Percentiles rank a stretch among this genome's conserved stretches.
Conservation (phyloP, 768 basidiomycete species). For the Tylopilus sp. region DNA sequence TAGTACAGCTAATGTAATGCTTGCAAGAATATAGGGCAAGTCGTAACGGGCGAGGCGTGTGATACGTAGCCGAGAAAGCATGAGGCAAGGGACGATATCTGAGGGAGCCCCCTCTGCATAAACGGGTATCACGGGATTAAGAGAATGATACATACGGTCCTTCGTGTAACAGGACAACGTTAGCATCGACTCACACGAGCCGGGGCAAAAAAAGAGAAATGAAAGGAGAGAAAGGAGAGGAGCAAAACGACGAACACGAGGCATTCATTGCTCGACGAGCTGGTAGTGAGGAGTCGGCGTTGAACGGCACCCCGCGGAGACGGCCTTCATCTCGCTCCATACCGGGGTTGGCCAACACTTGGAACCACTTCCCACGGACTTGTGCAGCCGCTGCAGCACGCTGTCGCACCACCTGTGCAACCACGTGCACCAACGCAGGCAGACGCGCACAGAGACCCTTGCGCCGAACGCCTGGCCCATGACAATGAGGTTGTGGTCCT, state of each 20-base stretch:
- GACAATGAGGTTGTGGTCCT: slow-evolving; percentile 22
- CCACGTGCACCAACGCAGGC: slow-evolving; percentile 25
- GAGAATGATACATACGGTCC: slow-evolving; percentile 2
- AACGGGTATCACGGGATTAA: slow-evolving; percentile 4
- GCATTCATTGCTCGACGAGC: not conserved
- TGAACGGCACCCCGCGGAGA: slow-evolving; percentile 1
- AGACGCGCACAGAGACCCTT: slow-evolving; percentile 18
- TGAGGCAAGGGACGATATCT: not conserved
- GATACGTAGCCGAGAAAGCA: slow-evolving; percentile 8
- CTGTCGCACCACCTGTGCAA: slow-evolving; percentile 11
- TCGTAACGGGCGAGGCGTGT: not conserved
- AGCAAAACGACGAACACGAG: not conserved
- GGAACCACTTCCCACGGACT: not conserved
- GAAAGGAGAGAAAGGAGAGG: not conserved
- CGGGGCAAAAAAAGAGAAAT: not conserved
- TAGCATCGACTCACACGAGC: not conserved
- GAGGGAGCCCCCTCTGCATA: slow-evolving; percentile 1
- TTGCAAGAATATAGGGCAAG: not conserved
- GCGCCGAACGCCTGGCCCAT: slow-evolving; percentile 26
- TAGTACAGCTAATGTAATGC: slow-evolving; percentile 18
- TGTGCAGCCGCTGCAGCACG: slow-evolving; percentile 4
- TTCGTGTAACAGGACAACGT: not conserved
- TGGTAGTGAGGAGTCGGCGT: not conserved
- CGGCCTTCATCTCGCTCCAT: slow-evolving; percentile 4
- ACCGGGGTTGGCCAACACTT: not conserved